phyloP scores from a whole-genome alignment of 257 asterid genomes.

The Gentiana dahurica region DNA sequence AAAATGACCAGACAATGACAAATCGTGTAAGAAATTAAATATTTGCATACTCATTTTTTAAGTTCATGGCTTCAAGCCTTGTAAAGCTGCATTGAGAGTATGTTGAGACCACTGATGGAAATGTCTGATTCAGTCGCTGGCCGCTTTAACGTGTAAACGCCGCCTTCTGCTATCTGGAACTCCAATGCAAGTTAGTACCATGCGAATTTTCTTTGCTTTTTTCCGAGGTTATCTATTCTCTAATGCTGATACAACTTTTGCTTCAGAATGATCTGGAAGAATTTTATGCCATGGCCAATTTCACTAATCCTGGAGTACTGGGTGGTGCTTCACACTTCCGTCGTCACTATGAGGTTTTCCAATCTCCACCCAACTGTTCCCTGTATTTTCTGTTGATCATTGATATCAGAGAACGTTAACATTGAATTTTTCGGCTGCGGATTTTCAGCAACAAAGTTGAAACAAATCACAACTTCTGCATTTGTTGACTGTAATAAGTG shows the following conservation, averaged over 20 bases:
- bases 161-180: slow-evolving; percentile 92
- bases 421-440: background rate
- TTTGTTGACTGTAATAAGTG: too few relatives aligned
- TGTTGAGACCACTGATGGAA: slow-evolving; percentile 9
- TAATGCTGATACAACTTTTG: slow-evolving; percentile 10
- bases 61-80: background rate
- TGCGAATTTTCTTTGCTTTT: slow-evolving; percentile 7
- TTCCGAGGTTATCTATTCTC: slow-evolving; percentile 7
- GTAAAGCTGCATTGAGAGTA: background rate
- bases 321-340: slow-evolving; percentile 90
- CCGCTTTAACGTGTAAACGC: slow-evolving; percentile 77
- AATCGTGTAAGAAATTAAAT: slow-evolving; percentile 66
- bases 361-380: slow-evolving; percentile 6
- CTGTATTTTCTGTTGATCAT: too few relatives aligned
- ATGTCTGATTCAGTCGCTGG: slow-evolving; percentile 65
- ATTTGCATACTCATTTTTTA: slow-evolving; percentile 2
- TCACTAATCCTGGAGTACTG: slow-evolving; percentile 86
- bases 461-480: too few relatives aligned
- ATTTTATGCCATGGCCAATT: slow-evolving; percentile 96
- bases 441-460: background rate
- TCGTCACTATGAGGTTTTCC: slow-evolving; percentile 83
- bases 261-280: slow-evolving; percentile 93
- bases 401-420: too few relatives aligned
- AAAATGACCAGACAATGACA: slow-evolving; percentile 92
- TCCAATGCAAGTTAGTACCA: slow-evolving; percentile 84